Percentiles rank a stretch among this genome's conserved stretches.
Conservation (phyloP, 2,329 filamentous ascomycete species). For the Phyllosticta citribraziliensis region DNA sequence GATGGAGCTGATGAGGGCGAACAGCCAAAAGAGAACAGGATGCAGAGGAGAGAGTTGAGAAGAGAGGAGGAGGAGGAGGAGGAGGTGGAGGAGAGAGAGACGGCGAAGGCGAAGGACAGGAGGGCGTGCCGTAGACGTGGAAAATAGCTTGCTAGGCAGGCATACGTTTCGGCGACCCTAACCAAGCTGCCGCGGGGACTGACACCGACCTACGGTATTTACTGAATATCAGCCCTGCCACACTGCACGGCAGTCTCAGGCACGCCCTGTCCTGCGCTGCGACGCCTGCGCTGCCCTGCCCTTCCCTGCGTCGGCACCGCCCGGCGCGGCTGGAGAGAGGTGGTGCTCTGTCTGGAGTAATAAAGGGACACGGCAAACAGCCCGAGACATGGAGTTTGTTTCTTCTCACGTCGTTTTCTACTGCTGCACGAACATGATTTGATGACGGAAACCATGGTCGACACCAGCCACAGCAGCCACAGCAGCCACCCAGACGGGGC, state of each 20-base stretch:
- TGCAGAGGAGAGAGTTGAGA: not conserved
- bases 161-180: too few relatives aligned
- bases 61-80: not conserved
- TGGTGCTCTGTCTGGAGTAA: not conserved
- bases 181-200: not conserved
- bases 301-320: not conserved
- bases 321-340: not conserved
- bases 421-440: not conserved
- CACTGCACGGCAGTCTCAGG: not conserved
- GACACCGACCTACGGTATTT: not conserved
- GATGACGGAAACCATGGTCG: not conserved
- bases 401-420: too few relatives aligned
- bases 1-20: conserved; percentile 4
- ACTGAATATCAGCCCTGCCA: not conserved
- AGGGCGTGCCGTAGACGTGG: not conserved
- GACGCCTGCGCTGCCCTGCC: not conserved
- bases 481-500: too few relatives aligned
- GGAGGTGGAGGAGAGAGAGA: not conserved
- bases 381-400: not conserved
- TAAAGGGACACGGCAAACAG: not conserved
- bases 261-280: not conserved
- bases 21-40: not conserved
- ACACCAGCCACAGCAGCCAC: not conserved
- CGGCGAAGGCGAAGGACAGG: not conserved
- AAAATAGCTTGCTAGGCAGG: not conserved